Evolutionary conservation across 257 asterid species (phyloP).

Genomic region (Fraxinus americana): DNA sequence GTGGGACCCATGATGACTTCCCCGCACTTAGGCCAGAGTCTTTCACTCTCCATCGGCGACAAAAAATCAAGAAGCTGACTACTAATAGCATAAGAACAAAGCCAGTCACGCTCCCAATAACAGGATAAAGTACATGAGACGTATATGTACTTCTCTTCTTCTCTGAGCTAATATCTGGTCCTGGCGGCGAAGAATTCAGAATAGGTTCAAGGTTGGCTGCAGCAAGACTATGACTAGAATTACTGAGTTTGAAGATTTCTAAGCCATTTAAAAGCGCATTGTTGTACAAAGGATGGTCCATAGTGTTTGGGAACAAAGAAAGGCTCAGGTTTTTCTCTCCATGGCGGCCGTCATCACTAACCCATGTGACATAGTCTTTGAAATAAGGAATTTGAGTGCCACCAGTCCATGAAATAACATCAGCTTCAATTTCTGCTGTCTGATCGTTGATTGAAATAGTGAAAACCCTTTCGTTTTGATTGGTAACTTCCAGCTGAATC

Average conservation of each 20-base stretch:
- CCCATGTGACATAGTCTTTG: constrained; percentile 39
- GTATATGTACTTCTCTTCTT: no score
- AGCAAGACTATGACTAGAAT: constrained; percentile 35
- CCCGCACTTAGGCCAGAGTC: no score
- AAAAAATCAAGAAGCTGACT: no score
- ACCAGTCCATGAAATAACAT: constrained; percentile 25
- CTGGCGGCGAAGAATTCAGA: no score
- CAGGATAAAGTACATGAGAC: no score
- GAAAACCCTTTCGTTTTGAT: constrained; percentile 29
- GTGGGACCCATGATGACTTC: no score
- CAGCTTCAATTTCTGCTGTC: constrained; percentile 24
- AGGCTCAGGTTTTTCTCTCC: constrained; percentile 32
- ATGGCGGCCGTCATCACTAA: constrained; percentile 23
- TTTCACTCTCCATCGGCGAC: no score
- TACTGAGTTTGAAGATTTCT: constrained; percentile 61
- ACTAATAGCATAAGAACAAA: no score
- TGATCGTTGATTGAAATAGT: constrained; percentile 22
- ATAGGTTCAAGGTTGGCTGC: constrained; percentile 47
- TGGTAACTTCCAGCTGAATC: constrained; percentile 11
- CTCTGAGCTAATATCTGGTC: no score
- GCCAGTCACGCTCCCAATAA: no score
- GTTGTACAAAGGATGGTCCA: background rate
- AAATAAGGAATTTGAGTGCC: constrained; percentile 38
- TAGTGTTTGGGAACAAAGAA: constrained; percentile 32
- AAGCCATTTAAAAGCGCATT: constrained; percentile 58